Evolutionary conservation across 176 grass and related monocot genomes (phyloP).

Genomic region (Juncus inflexus): DNA sequence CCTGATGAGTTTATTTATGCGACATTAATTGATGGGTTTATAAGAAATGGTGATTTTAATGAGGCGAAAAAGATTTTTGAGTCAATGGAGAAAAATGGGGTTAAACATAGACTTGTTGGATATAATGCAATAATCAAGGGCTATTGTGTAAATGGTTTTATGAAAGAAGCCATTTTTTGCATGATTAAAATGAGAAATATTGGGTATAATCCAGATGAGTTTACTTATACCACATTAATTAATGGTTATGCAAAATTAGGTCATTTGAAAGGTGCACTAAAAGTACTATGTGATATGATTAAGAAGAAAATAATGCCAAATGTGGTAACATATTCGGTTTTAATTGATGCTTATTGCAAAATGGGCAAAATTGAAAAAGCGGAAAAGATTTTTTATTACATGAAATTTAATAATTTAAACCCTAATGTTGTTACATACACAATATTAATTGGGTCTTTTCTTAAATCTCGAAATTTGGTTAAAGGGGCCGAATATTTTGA

Average conservation of each 20-base stretch:
- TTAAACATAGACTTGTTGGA: constrained; percentile 39
- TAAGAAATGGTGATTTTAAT: constrained; percentile 59
- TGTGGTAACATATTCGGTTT: constrained; percentile 60
- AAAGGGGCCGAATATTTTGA: constrained; percentile 57
- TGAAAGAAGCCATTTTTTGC: constrained; percentile 55
- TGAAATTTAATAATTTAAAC: constrained; percentile 43
- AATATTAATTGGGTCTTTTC: constrained; percentile 56
- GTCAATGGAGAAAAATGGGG: constrained; percentile 51
- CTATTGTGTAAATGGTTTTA: constrained; percentile 68
- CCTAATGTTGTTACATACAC: constrained; percentile 75
- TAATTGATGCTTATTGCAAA: constrained; percentile 61
- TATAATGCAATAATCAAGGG: constrained; percentile 92
- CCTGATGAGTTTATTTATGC: constrained; percentile 83
- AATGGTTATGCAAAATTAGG: constrained; percentile 52
- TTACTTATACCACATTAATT: constrained; percentile 71
- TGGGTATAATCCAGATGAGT: constrained; percentile 54
- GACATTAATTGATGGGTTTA: constrained; percentile 76
- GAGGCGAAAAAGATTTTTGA: constrained; percentile 68
- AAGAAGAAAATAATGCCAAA: constrained; percentile 60
- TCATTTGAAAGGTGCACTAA: constrained; percentile 40
- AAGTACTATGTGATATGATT: constrained; percentile 59
- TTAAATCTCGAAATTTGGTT: constrained; percentile 41
- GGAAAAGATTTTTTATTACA: constrained; percentile 46
- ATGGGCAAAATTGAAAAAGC: constrained; percentile 43
- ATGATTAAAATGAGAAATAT: constrained; percentile 50